Percentiles rank a stretch among this genome's conserved stretches.
Evolutionary conservation across 768 basidiomycete species (phyloP).

Genomic region (Fibroporia radiculosa): DNA sequence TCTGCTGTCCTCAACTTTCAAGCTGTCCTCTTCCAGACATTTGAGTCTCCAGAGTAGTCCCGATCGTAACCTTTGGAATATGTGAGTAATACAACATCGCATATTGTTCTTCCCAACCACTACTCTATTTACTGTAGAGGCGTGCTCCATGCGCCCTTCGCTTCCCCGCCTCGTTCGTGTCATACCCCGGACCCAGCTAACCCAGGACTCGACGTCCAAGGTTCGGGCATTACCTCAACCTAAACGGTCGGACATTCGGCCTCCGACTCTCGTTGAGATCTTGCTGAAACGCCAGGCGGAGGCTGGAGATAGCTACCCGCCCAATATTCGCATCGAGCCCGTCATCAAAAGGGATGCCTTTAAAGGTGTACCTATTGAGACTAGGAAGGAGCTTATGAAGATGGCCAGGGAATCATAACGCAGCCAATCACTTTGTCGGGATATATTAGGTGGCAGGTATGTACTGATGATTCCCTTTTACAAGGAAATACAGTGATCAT

Average conservation of each 20-base stretch:
- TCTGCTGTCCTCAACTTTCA: too few species aligned
- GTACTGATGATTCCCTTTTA: too few species aligned
- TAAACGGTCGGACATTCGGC: conserved; percentile 18
- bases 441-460: too few species aligned
- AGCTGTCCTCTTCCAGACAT: too few species aligned
- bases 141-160: conserved; percentile 30
- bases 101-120: too few species aligned
- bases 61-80: too few species aligned
- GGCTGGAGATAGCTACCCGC: conserved; percentile 34
- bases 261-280: conserved; percentile 31
- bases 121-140: background rate
- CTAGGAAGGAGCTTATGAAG: conserved; percentile 32
- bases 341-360: conserved; percentile 31
- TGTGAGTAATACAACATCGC: too few species aligned
- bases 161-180: conserved; percentile 29
- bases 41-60: too few species aligned
- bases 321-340: conserved; percentile 45
- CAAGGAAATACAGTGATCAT: too few species aligned
- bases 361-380: conserved; percentile 29
- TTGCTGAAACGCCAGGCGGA: conserved; percentile 33
- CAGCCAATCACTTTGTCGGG: too few species aligned
- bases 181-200: conserved; percentile 27
- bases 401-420: conserved; percentile 25
- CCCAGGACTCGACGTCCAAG: conserved; percentile 15
- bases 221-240: conserved; percentile 19